Percentiles rank a stretch among this genome's conserved stretches.
Conservation (phyloP, 768 basidiomycete genomes). For the Melanogaster broomeanus region DNA sequence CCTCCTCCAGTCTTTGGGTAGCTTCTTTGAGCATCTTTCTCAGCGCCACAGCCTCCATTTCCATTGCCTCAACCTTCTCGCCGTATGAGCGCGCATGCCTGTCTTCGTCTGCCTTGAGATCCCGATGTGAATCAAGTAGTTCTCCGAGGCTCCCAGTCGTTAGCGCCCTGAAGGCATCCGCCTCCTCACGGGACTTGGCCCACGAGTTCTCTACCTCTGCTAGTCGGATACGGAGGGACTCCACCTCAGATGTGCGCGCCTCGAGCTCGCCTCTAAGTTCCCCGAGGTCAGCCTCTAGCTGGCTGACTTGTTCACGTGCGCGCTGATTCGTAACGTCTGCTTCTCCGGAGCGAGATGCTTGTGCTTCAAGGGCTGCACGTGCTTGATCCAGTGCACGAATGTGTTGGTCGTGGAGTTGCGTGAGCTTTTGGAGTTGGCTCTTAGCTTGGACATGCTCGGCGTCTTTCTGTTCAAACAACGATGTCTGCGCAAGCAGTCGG, state of each 20-base stretch:
- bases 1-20: constrained; percentile 67
- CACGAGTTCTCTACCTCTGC: constrained; percentile 87
- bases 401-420: constrained; percentile 76
- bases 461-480: constrained; percentile 73
- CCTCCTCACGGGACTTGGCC: constrained; percentile 91
- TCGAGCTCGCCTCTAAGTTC: constrained; percentile 85
- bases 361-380: constrained; percentile 71
- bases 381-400: constrained; percentile 87
- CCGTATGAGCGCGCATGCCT: constrained; percentile 70
- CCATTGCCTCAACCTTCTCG: constrained; percentile 81
- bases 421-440: constrained; percentile 71
- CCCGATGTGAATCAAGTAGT: constrained; percentile 84
- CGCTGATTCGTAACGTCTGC: constrained; percentile 73
- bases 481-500: constrained; percentile 69
- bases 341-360: constrained; percentile 77
- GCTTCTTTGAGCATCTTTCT: constrained; percentile 81
- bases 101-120: constrained; percentile 83
- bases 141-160: constrained; percentile 87
- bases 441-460: constrained; percentile 70
- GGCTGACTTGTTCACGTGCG: constrained; percentile 64
- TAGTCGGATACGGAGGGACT: constrained; percentile 63
- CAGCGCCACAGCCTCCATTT: constrained; percentile 73
- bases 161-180: constrained; percentile 83
- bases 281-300: constrained; percentile 74
- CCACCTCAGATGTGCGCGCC: constrained; percentile 69